Conservation (phyloP, 73 alveolate genomes). For the Blepharisma stoltei region DNA sequence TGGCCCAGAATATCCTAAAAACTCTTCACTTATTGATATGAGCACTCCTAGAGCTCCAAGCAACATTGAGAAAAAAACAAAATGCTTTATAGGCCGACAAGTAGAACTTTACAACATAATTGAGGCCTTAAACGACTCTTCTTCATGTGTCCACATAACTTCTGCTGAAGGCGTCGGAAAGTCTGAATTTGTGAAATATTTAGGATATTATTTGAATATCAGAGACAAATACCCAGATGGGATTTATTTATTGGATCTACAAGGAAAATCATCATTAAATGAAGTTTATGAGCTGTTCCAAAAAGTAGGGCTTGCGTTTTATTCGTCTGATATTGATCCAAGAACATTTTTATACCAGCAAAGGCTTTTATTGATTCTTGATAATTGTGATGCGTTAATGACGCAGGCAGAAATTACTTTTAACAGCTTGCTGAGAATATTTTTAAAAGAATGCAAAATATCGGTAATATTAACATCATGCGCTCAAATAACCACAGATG, state of each 20-base stretch:
- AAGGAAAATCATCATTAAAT: background rate
- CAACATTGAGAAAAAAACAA: constrained; percentile 1
- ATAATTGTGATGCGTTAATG: background rate
- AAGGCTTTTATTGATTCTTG: constrained; percentile 2
- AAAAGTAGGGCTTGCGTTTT: background rate
- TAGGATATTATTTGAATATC: constrained; percentile 6
- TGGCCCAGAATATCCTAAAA: background rate
- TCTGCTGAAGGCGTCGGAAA: constrained; percentile 22
- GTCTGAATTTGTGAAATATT: constrained; percentile 14
- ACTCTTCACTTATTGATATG: background rate
- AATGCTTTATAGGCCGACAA: constrained; percentile 12
- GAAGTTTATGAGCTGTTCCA: background rate
- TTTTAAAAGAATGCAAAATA: constrained; percentile 7
- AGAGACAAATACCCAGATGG: constrained; percentile 23
- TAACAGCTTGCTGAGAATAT: background rate
- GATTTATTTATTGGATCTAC: background rate
- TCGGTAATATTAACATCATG: background rate
- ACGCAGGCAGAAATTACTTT: background rate
- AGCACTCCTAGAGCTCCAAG: constrained; percentile 23
- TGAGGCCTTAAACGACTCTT: background rate
- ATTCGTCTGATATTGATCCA: constrained; percentile 24
- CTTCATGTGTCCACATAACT: background rate
- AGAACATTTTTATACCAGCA: background rate
- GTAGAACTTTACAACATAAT: constrained; percentile 1
- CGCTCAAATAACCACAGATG: background rate